Conservation (phyloP, 768 basidiomycete genomes). For the Boletus pseudo-olivaceus region DNA sequence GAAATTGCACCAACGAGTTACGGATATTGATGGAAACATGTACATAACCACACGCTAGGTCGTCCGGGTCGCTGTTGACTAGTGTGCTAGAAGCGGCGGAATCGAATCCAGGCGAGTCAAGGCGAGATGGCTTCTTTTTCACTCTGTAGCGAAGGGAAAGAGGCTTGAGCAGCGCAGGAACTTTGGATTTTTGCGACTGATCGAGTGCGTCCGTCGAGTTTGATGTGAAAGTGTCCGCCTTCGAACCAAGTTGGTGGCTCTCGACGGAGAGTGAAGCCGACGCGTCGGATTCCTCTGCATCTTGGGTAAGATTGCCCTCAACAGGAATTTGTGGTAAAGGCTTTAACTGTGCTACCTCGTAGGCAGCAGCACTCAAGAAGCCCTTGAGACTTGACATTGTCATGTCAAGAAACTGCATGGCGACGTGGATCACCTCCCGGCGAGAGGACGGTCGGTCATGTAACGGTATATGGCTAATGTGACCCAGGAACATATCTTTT, state of each 20-base stretch:
- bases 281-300: neutral
- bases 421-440: constrained; percentile 11
- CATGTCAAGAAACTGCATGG: constrained; percentile 30
- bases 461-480: constrained; percentile 13
- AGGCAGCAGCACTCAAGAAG: constrained; percentile 31
- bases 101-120: neutral
- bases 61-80: constrained; percentile 14
- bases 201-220: neutral
- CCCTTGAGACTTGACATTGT: constrained; percentile 31
- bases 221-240: neutral
- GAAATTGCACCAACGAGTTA: constrained; percentile 29
- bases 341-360: constrained; percentile 26
- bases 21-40: constrained; percentile 24
- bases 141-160: constrained; percentile 8
- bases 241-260: neutral
- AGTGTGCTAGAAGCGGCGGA: constrained; percentile 22
- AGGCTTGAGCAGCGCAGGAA: constrained; percentile 17
- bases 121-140: constrained; percentile 6
- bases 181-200: constrained; percentile 8
- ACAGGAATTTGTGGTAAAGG: constrained; percentile 26
- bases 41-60: constrained; percentile 18
- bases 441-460: constrained; percentile 1
- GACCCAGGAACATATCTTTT: constrained; percentile 20
- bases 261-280: constrained; percentile 1
- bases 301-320: neutral